Base-by-base conservation (phyloP, 352 stramenopile species). In the Pythium phragmitis region DNA sequence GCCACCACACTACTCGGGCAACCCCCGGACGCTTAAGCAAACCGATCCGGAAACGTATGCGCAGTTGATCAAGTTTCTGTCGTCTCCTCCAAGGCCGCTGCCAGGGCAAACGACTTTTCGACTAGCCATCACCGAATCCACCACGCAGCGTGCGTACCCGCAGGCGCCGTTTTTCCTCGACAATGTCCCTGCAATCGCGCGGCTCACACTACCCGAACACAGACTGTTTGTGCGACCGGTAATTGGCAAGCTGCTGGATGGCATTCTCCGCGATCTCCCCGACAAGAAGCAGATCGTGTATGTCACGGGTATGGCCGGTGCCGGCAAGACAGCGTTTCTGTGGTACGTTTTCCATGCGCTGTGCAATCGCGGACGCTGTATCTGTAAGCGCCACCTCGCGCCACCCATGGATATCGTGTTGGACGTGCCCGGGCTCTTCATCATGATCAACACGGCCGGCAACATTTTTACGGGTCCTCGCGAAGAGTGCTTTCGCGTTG, bases 401-500 rank as follows among this genome's bases (percentile, higher is more conserved):
- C 43, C 43, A 7, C 43, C 43, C 17, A 50, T 50, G 43, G 43
- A 50, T 50, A 50, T 50, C 28, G 43, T 50, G 43, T 19, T 50
- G n/a, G n/a, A 50, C 43, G 43, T 50, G 17, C 19, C n/a, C 43
- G 19, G 43, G 43, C 19, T 50, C 17, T 50, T 50, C 33, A 12
- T 50, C 7, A 17, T 50, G n/a, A 50, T 50, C 19, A 23, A 28
- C n/a, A 50, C 43, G 43, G 19, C 43, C 11, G 43, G n/a, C 43
- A 7, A 50, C 17, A 23, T 50, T 6, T 50, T 50, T 16, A 50
- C 43, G n/a, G 43, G 43, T 2, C 43, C 43, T 8, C 43, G 43
- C 11, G 7, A 30, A n/a, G 17, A 50, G 43, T 50, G 43, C 19
- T 50, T 50, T 23, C 43, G 43, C 43, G 7, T 50, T 16, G 43